Percentiles rank a stretch among this genome's conserved stretches.
Conservation (phyloP, 1,139 yeast genomes). For the Blastobotrys illinoisensis region DNA sequence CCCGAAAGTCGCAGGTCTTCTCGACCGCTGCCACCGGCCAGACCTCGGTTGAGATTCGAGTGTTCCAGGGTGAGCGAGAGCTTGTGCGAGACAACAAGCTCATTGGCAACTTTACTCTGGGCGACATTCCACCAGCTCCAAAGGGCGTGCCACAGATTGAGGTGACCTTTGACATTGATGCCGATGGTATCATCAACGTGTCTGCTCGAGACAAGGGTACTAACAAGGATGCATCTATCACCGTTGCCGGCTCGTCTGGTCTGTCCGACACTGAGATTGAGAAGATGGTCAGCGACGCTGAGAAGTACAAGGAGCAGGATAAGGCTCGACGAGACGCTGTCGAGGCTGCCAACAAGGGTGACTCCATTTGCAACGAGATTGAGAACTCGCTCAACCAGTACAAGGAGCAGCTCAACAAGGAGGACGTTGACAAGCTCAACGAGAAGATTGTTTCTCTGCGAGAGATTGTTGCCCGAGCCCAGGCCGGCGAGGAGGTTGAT, state of each 20-base stretch:
- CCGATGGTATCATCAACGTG: conserved; percentile 98
- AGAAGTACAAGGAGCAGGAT: conserved; percentile 94
- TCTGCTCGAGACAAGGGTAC: conserved; percentile 98
- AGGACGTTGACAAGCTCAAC: conserved; percentile 81
- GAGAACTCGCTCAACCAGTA: conserved; percentile 91
- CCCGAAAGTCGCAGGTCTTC: conserved; percentile 94
- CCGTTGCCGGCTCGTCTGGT: conserved; percentile 98
- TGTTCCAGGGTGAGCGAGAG: conserved; percentile 99
- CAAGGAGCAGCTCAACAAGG: conserved; percentile 86
- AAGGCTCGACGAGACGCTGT: conserved; percentile 91
- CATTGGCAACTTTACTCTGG: conserved; percentile 93
- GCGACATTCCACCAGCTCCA: conserved; percentile 97
- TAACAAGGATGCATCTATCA: conserved; percentile 96
- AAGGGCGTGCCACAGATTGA: conserved; percentile 99
- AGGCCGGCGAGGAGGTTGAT: conserved; percentile 83
- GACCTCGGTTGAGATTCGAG: conserved; percentile 97
- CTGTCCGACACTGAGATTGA: conserved; percentile 93
- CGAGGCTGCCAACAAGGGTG: conserved; percentile 95
- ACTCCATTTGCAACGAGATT: conserved; percentile 92
- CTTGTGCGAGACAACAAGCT: conserved; percentile 97
- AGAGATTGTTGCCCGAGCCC: conserved; percentile 90
- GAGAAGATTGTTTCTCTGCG: conserved; percentile 72
- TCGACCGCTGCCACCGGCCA: conserved; percentile 99
- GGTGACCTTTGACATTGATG: conserved; percentile 95
- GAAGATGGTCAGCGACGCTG: conserved; percentile 98